Evolutionary conservation across 805 yeast species (phyloP), one percentile per base, ranked within the genome.

Genomic region (Schwanniomyces yamadae): DNA sequence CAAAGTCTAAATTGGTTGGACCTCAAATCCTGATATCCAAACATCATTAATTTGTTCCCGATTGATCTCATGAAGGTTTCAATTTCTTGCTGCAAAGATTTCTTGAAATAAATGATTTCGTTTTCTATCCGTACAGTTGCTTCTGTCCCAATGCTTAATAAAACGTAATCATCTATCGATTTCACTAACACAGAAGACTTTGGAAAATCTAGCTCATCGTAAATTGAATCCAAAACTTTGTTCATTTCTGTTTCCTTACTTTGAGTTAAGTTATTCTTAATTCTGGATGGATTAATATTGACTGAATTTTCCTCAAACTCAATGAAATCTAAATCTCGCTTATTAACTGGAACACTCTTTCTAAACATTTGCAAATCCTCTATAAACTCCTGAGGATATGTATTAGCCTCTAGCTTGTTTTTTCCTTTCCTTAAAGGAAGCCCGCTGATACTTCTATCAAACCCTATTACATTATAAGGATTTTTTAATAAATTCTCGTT

Each of bases 401-500:
- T 42, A 12, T 37, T 39, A 14, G 49, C 52, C 11, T 43, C 34
- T 23, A 49, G 37, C 11, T 50, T 54, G 22, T 54, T 54, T 28
- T 54, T 52, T 6, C 57, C 58, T 6, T 41, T 36, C 14, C 57
- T 43, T 20, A 67, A 40, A 1, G 74, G 74, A 19, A 64, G 48
- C 2, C 74, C 74, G 18, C 60, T 50, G 20, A 66, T 44, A 17
- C 62, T 52, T 32, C 61, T 49, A 46, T 68, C 74, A 44, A 65
- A 65, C 4, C 74, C 74, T 3, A 64, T 48, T 6, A 66, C 70
- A 45, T 67, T 65, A 42, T 66, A 66, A 8, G 64, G 63, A 23
- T 50, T 46, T n/a, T 49, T 50, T 32, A 55, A 55, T 6, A 58
- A 36, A 33, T 59, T 58, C 12, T 55, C 53, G 27, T 55, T 50